phyloP scores from a whole-genome alignment of 495 filamentous ascomycete species.

The Pyrenula aspistea region DNA sequence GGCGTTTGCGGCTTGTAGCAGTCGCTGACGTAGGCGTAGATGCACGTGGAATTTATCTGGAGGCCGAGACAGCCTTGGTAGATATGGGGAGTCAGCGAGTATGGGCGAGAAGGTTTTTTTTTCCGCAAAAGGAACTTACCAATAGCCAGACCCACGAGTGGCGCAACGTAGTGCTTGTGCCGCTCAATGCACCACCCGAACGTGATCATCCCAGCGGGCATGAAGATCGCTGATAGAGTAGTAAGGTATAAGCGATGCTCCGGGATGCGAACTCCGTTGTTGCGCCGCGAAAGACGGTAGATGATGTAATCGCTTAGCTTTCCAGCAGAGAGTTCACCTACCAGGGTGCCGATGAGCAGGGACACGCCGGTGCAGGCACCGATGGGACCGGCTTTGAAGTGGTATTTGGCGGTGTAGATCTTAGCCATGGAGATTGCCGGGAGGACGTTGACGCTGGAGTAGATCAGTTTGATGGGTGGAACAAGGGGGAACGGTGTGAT shows the following conservation, averaged over 20 bases:
- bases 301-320: conserved; percentile 18
- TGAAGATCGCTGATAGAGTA: background rate
- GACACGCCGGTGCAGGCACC: conserved; percentile 17
- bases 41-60: conserved; percentile 17
- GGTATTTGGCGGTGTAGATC: conserved; percentile 16
- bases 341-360: conserved; percentile 15
- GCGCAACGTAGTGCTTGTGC: conserved; percentile 6
- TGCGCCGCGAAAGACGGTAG: conserved; percentile 14
- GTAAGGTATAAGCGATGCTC: conserved; percentile 16
- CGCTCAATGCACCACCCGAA: conserved; percentile 12
- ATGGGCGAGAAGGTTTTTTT: background rate
- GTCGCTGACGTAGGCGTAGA: conserved; percentile 19
- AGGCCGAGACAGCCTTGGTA: conserved; percentile 10
- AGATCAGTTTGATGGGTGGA: conserved; percentile 13
- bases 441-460: conserved; percentile 13
- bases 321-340: conserved; percentile 20
- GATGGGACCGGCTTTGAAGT: conserved; percentile 16
- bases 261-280: conserved; percentile 22
- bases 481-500: conserved; percentile 13
- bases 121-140: conserved; percentile 4
- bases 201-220: conserved; percentile 12
- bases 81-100: background rate
- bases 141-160: conserved; percentile 18
- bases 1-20: conserved; percentile 30
- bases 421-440: conserved; percentile 11